Conservation (phyloP, 768 basidiomycete genomes). For the Phylloporus rhodoxanthus region DNA sequence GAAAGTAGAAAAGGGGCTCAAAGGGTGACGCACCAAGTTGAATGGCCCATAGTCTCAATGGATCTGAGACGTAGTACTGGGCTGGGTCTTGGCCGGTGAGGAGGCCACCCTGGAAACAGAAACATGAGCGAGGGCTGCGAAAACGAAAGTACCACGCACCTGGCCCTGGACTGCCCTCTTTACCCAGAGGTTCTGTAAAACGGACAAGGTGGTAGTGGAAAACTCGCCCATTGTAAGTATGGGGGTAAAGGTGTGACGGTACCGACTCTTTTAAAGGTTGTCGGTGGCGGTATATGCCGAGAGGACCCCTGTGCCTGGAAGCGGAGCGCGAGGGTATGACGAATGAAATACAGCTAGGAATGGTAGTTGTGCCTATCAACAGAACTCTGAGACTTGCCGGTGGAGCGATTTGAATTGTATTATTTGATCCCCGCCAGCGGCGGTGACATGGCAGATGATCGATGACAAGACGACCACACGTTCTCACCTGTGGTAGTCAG, state of each 20-base stretch:
- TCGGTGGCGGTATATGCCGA: not conserved
- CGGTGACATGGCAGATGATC: not conserved
- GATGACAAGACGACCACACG: not conserved
- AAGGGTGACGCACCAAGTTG: conserved; percentile 50
- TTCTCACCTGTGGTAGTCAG: not conserved
- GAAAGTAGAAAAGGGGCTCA: not conserved
- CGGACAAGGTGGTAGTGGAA: conserved; percentile 39
- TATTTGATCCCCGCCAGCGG: not conserved
- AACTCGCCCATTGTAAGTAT: conserved; percentile 42
- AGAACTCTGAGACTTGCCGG: not conserved
- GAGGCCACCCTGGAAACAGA: conserved; percentile 56
- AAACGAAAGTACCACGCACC: conserved; percentile 11
- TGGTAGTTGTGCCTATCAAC: not conserved
- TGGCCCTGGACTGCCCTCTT: conserved; percentile 25
- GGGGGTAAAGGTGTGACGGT: no score
- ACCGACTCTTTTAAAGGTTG: not conserved
- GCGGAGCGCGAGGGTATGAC: not conserved
- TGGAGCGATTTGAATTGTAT: not conserved
- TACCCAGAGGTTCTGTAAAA: conserved; percentile 8
- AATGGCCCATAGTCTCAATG: conserved; percentile 71
- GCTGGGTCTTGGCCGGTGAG: conserved; percentile 73
- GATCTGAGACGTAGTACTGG: conserved; percentile 55
- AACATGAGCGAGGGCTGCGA: not conserved
- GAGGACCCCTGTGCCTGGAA: not conserved
- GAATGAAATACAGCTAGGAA: not conserved